These are phyloP conservation scores for Meredithiella fracta DNA, from an alignment of 2,329 filamentous ascomycete genomes.

Conservation along the genomic window DNA sequence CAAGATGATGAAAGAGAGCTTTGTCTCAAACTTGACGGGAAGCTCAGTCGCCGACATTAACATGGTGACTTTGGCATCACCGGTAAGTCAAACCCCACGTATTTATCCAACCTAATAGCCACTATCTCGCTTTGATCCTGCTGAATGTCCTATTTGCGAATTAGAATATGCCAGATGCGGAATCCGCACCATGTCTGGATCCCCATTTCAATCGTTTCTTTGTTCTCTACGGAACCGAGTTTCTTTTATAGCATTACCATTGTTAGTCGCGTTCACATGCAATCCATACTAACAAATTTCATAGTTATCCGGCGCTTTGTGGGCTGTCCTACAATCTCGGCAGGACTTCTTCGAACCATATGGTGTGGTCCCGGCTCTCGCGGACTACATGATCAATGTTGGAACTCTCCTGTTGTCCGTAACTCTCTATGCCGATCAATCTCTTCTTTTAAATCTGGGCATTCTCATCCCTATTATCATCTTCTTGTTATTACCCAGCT, in stretches of 20 bases:
- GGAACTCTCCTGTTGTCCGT: constrained; percentile 66
- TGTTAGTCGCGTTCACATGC: background rate
- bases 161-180: too few species aligned
- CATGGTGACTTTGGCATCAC: constrained; percentile 65
- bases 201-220: background rate
- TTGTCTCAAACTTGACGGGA: constrained; percentile 80
- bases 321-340: constrained; percentile 74
- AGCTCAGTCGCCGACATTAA: constrained; percentile 76
- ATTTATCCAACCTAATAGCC: background rate
- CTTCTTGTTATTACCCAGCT: constrained; percentile 31
- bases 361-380: constrained; percentile 45
- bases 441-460: constrained; percentile 49
- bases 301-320: constrained; percentile 67
- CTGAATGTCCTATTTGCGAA: too few species aligned
- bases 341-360: constrained; percentile 72
- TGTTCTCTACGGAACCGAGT: background rate
- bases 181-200: too few species aligned
- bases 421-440: constrained; percentile 64
- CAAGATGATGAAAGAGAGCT: constrained; percentile 86
- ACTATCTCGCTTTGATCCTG: too few species aligned
- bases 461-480: constrained; percentile 54
- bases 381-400: constrained; percentile 82
- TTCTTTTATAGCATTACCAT: background rate
- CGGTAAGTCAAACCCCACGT: constrained; percentile 40
- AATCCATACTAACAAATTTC: background rate